Conservation (phyloP, 2,329 filamentous ascomycete species). For the Botrytis medusae region DNA sequence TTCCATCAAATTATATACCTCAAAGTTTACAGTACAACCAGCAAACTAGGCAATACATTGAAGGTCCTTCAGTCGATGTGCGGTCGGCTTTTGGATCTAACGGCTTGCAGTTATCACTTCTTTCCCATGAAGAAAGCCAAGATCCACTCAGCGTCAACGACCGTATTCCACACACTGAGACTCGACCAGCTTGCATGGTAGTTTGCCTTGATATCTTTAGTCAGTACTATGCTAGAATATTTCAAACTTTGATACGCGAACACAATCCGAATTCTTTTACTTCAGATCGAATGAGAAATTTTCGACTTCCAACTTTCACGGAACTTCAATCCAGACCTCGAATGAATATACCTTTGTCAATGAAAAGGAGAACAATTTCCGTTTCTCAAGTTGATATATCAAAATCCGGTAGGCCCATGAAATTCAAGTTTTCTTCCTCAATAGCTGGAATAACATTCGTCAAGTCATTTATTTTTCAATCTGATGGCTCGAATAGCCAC, state of each 20-base stretch:
- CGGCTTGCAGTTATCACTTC: background rate
- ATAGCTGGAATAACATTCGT: background rate
- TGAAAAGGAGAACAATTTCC: background rate
- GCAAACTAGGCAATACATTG: fast-evolving
- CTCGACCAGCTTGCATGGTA: too few species aligned
- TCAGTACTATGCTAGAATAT: fast-evolving
- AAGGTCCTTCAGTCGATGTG: too few species aligned
- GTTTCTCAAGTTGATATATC: background rate
- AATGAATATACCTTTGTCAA: too few species aligned
- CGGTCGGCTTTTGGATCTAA: background rate
- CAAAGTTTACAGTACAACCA: background rate
- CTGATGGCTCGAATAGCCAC: background rate
- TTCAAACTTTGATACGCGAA: background rate
- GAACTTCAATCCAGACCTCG: background rate
- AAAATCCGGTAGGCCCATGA: background rate
- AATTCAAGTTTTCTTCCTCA: background rate
- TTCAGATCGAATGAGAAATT: background rate
- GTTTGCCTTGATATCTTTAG: background rate
- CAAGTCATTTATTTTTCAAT: background rate
- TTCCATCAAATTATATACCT: background rate
- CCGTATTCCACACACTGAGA: too few species aligned
- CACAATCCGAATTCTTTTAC: fast-evolving
- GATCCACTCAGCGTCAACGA: too few species aligned
- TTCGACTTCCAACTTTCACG: background rate
- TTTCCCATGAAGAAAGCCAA: background rate